phyloP scores from a whole-genome alignment of 768 basidiomycete genomes.

The Tylopilus sp. region DNA sequence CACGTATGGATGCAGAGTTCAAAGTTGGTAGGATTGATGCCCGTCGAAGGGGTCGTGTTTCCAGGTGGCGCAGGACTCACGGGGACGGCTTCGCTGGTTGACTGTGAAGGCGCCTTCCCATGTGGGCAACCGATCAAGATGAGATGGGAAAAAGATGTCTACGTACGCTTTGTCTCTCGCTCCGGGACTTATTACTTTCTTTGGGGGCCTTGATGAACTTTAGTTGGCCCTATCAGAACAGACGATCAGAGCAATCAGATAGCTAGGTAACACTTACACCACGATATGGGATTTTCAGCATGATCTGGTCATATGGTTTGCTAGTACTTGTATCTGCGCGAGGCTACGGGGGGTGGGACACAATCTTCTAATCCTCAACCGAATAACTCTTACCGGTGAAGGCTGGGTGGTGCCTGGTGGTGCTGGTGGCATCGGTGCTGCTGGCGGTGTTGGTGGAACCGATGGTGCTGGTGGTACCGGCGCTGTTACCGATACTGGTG shows the following conservation, averaged over 20 bases:
- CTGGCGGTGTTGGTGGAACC: no score
- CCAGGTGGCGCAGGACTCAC: conserved; percentile 5
- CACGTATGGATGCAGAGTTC: conserved; percentile 29
- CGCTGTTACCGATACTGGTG: no score
- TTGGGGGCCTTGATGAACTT: conserved; percentile 10
- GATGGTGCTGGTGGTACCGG: no score
- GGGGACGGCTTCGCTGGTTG: background rate
- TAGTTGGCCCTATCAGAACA: conserved; percentile 1
- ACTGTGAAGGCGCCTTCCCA: background rate
- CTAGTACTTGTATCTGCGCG: conserved; percentile 1
- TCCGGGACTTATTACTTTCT: conserved; percentile 2
- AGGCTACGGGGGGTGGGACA: conserved; percentile 13
- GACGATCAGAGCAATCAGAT: background rate
- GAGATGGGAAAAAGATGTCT: background rate
- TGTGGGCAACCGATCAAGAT: background rate
- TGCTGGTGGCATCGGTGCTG: background rate
- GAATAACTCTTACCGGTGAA: conserved; percentile 9
- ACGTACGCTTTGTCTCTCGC: conserved; percentile 14
- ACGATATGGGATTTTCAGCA: conserved; percentile 21
- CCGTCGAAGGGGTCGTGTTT: background rate
- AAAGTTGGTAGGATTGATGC: conserved; percentile 9
- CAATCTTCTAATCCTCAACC: background rate
- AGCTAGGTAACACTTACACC: conserved; percentile 11
- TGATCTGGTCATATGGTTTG: conserved; percentile 21
- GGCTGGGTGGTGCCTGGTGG: background rate